phyloP scores from a whole-genome alignment of 2,329 filamentous ascomycete species.

The Talaromyces sp. region DNA sequence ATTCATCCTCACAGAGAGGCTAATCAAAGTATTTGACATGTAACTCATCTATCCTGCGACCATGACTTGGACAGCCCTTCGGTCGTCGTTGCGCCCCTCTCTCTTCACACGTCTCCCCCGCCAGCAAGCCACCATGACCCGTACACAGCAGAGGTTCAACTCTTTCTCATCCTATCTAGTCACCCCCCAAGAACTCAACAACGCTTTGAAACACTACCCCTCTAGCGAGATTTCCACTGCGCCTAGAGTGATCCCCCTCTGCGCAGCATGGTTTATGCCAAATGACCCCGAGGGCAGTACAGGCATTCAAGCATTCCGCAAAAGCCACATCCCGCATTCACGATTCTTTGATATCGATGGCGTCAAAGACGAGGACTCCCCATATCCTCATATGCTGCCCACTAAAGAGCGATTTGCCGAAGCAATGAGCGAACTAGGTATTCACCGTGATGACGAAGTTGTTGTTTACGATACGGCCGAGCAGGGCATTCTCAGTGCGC shows the following conservation, averaged over 20 bases:
- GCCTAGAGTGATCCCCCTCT: conserved; percentile 81
- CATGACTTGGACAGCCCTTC: conserved; percentile 38
- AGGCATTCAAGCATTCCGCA: conserved; percentile 75
- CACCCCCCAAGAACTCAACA: conserved; percentile 74
- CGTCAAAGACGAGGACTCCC: conserved; percentile 79
- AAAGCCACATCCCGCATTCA: conserved; percentile 79
- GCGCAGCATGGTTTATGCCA: conserved; percentile 93
- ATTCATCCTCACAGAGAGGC: background rate
- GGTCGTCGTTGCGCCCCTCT: conserved; percentile 24
- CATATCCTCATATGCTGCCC: conserved; percentile 96
- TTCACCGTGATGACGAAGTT: conserved; percentile 79
- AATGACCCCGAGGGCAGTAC: conserved; percentile 74
- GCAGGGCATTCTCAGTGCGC: conserved; percentile 89
- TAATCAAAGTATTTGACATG: background rate
- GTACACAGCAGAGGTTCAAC: conserved; percentile 42
- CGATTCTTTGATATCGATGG: conserved; percentile 96
- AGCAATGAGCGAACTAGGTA: conserved; percentile 85
- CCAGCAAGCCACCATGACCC: conserved; percentile 20
- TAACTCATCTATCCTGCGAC: conserved; percentile 8
- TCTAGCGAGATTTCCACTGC: conserved; percentile 75
- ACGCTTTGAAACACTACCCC: conserved; percentile 78
- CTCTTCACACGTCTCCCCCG: conserved; percentile 24
- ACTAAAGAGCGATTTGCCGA: conserved; percentile 74
- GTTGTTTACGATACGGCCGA: conserved; percentile 94
- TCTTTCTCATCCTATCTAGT: conserved; percentile 80